Base-by-base conservation (phyloP, 1,139 yeast genomes). In the Pichia sp. region DNA sequence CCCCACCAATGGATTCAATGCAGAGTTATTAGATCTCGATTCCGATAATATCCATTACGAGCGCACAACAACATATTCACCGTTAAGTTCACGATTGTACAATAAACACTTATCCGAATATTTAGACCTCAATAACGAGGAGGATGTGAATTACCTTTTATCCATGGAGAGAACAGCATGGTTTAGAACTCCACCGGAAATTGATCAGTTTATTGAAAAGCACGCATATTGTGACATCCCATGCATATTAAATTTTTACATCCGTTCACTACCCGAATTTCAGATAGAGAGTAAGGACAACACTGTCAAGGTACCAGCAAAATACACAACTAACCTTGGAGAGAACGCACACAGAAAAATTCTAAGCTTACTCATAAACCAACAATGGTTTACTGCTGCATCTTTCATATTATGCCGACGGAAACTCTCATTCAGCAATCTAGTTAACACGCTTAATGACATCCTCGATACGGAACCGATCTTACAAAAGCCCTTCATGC, bases 351-450 rank as follows among this genome's bases (percentile, higher is more conserved):
- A 15, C 1, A 26, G n/a, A n/a, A n/a, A 23, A 12, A 35, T 39
- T 9, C 6, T 40, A 13, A 20, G 16, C 6, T 8, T 37, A 14
- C 18, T 48, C 5, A 29, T 44, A 1, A 33, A 39, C 13, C 23
- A 29, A n/a, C 45, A 38, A 29, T 46, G 50, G 50, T 47, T 41
- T 29, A 29, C 35, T 17, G 43, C 32, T 23, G 50, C 50, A 7
- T 32, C 52, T 1, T 39, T 28, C 23, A 28, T 49, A 9, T 23
- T 49, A 5, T 18, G 17, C 20, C 26, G 19, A 20, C 27, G 36
- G 26, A 28, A 39, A 21, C 22, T 44, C 25, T 29, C 35, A 5
- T 41, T 48, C 7, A 39, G 42, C n/a, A 42, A 45, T 14, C 22
- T 44, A 2, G 18, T 45, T 9, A 23, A 32, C 7, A 34, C 34